A percentile compares a stretch with the other conserved stretches of the same genome.
Conservation (phyloP, 148 eudicot genomes). For the Hydrangea macrophylla region DNA sequence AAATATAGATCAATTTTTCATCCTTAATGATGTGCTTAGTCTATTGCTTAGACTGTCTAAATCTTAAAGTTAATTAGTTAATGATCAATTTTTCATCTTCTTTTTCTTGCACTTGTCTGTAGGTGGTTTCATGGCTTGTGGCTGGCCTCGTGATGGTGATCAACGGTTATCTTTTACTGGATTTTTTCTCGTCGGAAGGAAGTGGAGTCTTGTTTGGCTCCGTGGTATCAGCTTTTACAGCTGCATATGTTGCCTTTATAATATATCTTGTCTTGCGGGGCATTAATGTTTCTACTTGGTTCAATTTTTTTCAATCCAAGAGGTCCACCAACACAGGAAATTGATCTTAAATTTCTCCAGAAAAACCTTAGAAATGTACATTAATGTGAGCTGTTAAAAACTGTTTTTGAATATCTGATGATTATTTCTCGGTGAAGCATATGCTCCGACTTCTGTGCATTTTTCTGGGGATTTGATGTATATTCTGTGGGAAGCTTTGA, state of each 20-base stretch:
- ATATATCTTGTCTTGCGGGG: constrained; percentile 41
- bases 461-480: background rate
- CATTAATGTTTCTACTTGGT: constrained; percentile 23
- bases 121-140: constrained; percentile 55
- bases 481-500: background rate
- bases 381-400: background rate
- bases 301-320: constrained; percentile 6
- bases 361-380: background rate
- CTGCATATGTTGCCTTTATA: constrained; percentile 45
- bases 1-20: background rate
- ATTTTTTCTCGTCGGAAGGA: constrained; percentile 45
- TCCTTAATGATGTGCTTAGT: background rate
- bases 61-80: background rate
- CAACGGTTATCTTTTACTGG: constrained; percentile 59
- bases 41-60: background rate
- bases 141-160: constrained; percentile 54
- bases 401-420: constrained; percentile 2
- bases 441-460: background rate
- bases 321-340: constrained; percentile 1
- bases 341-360: constrained; percentile 7
- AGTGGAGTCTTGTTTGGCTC: constrained; percentile 28
- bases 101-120: constrained; percentile 2
- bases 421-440: background rate
- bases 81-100: background rate
- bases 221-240: constrained; percentile 27